phyloP scores from a whole-genome alignment of 2,329 filamentous ascomycete species.

The Aspergillus costaricaensis region DNA sequence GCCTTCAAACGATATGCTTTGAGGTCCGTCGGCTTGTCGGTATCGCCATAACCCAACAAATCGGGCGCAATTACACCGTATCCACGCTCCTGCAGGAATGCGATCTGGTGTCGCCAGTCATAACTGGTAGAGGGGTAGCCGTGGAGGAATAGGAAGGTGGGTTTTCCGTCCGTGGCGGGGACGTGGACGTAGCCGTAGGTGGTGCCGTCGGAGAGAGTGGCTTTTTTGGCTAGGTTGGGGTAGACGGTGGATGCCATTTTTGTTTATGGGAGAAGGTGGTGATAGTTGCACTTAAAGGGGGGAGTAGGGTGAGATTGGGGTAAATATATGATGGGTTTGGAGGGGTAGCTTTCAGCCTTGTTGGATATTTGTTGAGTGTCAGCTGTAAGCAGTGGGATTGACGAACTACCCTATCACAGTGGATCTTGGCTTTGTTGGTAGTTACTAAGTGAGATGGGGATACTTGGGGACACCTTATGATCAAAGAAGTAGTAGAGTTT shows the following conservation, averaged over 20 bases:
- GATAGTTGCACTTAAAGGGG: background rate
- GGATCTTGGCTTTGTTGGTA: no score
- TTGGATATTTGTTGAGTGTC: no score
- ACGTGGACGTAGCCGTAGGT: constrained; percentile 35
- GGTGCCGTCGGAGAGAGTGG: constrained; percentile 18
- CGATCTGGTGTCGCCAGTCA: constrained; percentile 48
- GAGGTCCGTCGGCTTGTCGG: constrained; percentile 31
- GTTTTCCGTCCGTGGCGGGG: constrained; percentile 15
- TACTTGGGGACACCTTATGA: no score
- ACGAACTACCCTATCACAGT: no score
- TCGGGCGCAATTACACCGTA: constrained; percentile 50
- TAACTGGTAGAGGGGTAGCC: constrained; percentile 51
- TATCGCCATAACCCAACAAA: constrained; percentile 44
- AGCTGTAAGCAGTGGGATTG: no score
- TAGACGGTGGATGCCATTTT: constrained; percentile 24
- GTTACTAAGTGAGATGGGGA: no score
- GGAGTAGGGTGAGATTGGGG: background rate
- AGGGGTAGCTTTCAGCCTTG: no score
- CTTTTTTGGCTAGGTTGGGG: constrained; percentile 18
- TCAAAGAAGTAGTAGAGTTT: no score
- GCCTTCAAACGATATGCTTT: constrained; percentile 32
- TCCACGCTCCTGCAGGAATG: constrained; percentile 35
- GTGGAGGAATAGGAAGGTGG: constrained; percentile 52
- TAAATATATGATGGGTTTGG: background rate
- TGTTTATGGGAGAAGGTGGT: no score